Evolutionary conservation across 176 grass and related monocot genomes (phyloP).

Genomic region (Dendrocalamus sinicus): DNA sequence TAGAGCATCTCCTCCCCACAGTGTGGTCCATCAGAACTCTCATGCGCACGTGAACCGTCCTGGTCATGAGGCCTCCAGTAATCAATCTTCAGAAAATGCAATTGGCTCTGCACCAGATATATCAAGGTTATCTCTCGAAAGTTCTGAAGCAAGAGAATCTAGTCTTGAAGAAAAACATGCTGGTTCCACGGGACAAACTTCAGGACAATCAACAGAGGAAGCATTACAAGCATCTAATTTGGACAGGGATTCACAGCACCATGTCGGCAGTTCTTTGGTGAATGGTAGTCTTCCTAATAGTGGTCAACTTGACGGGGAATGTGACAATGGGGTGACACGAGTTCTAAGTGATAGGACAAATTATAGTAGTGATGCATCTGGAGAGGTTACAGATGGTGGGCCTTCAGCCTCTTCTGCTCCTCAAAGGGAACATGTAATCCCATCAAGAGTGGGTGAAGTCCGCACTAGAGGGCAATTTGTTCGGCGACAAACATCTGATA

Average conservation of each 20-base stretch:
- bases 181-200: conserved; percentile 54
- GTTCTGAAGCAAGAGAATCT: conserved; percentile 60
- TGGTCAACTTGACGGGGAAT: conserved; percentile 51
- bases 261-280: conserved; percentile 43
- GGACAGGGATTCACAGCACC: conserved; percentile 45
- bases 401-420: conserved; percentile 52
- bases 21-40: conserved; percentile 46
- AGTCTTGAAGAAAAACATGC: conserved; percentile 51
- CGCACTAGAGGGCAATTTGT: conserved; percentile 53
- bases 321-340: conserved; percentile 50
- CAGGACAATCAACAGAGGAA: conserved; percentile 49
- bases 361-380: conserved; percentile 65
- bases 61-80: conserved; percentile 37
- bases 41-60: conserved; percentile 41
- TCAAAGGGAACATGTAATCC: conserved; percentile 57
- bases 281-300: conserved; percentile 54
- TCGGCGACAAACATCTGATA: conserved; percentile 62
- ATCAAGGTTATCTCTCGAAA: conserved; percentile 52
- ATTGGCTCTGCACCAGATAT: conserved; percentile 55
- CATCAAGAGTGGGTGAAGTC: conserved; percentile 48
- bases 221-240: conserved; percentile 50
- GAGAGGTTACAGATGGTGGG: conserved; percentile 57
- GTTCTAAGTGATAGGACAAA: conserved; percentile 64
- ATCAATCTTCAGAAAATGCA: conserved; percentile 49
- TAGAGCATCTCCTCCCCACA: conserved; percentile 54